Evolutionary conservation across 2,329 filamentous ascomycete species (phyloP), one percentile per base, ranked within the genome.

Genomic region (Tolypocladium pustulatum): DNA sequence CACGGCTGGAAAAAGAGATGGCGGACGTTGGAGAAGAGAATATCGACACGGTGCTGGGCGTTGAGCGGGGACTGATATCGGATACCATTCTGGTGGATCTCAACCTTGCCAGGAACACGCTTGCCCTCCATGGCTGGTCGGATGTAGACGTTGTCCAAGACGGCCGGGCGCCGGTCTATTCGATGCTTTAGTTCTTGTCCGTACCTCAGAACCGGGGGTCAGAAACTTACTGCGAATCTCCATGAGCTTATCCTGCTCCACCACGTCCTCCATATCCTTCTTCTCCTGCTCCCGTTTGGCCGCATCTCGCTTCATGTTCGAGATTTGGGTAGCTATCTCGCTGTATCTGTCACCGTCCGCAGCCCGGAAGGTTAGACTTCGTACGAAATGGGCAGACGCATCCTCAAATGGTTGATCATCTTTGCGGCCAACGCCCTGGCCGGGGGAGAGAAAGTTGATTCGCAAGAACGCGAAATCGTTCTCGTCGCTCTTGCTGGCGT

Each of bases 1-100:
- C 91, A 97, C 34, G 95, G 94, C 73, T 99, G 94, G 80, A 99
- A 99, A 80, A 99, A 99, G 3, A 99, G 81, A 71, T 99, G 94
- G 73, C 96, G 95, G 72, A 99, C 90, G 76, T 99, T 99, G 77
- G 90, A 95, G 79, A 99, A 99, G 1, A 99, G 82, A 57, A 99
- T 86, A 68, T 99, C 94, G 55, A 99, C 90, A 66, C 88, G 84
- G 65, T 94, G 89, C 65, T 91, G 88, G 27, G 86, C 86, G 72
- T 88, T 86, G 63, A 95, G 78, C 57, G 89, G 85, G 57, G 90
- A 89, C 76, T 93, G 81, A 73, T 99, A 99, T 61, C 94, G 90
- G 59, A 99, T 89, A 92, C 94, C 94, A 68, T 99, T 99, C 69
- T 97, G 92, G 74, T 99, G 94, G 56, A 99, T 97, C 74, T 97